Evolutionary conservation across 108 stramenopile genomes (phyloP), one percentile per base, ranked within the genome.

Genomic region (Nitzschia putrida): DNA sequence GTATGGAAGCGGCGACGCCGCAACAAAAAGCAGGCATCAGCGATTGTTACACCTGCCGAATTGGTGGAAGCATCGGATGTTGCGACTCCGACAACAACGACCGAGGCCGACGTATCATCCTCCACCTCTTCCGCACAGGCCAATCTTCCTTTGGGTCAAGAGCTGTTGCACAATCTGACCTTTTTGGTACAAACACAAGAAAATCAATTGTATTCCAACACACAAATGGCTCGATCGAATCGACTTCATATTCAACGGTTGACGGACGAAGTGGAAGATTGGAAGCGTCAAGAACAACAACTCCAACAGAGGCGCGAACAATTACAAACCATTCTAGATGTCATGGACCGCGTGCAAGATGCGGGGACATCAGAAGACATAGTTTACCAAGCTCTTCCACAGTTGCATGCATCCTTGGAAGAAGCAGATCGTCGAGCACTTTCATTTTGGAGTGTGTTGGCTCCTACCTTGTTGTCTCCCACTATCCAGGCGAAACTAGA

Each of bases 141-240:
- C 9, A 34, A 44, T 18, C 79, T 83, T 42, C 83, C 69, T 6
- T 70, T 96, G 18, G 95, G 88, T 24, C 87, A 85, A 55, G 95
- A 96, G 69, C 66, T 96, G 26, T 69, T 96, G 34, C 88, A 90
- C 80, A 96, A 96, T 71, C 57, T 94, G 7, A 85, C 87, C 0
- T 68, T 92, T 18, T 57, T 94, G 38, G 61, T 94, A 23, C 82
- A 86, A 52, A 91, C 82, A 21, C 68, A 87, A 47, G 94, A 95
- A 66, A 85, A 80, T 66, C 85, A 90, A 64, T 57, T 95, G 21
- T 85, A 85, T 47, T 85, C 90, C 10, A 43, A 79, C 6, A 75
- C 86, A 1, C 82, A 88, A 45, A 79, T 92, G 71, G 71, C 77
- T 21, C 66, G 68, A 45, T 76, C 83, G 34, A 68, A 68, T 16